Conservation (phyloP, 768 basidiomycete genomes). For the Hemileccinum rubropunctum region DNA sequence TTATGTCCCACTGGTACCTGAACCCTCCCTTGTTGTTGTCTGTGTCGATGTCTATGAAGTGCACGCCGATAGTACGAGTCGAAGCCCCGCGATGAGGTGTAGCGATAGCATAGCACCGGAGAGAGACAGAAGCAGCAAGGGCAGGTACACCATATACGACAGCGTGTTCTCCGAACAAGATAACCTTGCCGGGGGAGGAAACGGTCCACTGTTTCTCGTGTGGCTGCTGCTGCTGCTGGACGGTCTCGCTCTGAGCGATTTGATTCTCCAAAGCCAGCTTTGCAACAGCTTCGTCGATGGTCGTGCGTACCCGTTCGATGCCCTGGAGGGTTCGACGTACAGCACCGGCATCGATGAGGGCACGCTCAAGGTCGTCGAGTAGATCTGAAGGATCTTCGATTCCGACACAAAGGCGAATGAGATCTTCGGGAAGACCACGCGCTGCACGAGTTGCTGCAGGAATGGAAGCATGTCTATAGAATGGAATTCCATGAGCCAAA, state of each 20-base stretch:
- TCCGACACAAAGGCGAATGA: constrained; percentile 96
- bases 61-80: constrained; percentile 51
- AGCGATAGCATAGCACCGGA: constrained; percentile 89
- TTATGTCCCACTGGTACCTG: constrained; percentile 77
- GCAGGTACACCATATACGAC: constrained; percentile 98
- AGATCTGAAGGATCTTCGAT: constrained; percentile 95
- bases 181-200: constrained; percentile 96
- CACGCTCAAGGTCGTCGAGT: constrained; percentile 91
- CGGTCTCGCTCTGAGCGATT: constrained; percentile 3
- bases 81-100: constrained; percentile 62
- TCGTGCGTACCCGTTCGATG: constrained; percentile 44
- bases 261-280: constrained; percentile 48
- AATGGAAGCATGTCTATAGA: constrained; percentile 84
- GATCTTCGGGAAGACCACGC: constrained; percentile 95
- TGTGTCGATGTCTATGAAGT: constrained; percentile 70
- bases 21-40: constrained; percentile 39
- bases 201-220: constrained; percentile 72
- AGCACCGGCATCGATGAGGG: constrained; percentile 89
- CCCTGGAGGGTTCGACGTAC: constrained; percentile 53
- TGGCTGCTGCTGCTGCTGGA: constrained; percentile 4
- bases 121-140: constrained; percentile 90
- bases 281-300: constrained; percentile 63
- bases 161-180: constrained; percentile 97
- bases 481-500: neutral
- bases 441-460: constrained; percentile 94